phyloP scores from a whole-genome alignment of 139 green algal species.

The Prasinococcaceae sp. region DNA sequence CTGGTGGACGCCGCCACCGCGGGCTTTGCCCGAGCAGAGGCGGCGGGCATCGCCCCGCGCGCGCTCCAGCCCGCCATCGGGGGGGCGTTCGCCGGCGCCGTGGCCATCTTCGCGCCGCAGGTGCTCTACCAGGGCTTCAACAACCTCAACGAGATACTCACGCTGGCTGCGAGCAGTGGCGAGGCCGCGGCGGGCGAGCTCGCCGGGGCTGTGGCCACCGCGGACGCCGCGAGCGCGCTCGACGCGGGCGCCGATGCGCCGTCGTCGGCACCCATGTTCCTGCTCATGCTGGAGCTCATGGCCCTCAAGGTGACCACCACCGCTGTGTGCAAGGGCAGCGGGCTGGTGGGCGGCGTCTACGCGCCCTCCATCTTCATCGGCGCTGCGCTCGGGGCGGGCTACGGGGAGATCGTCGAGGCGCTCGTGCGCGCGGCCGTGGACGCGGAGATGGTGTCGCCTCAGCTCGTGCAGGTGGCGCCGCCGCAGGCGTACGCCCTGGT shows the following conservation, averaged over 20 bases:
- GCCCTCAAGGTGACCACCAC: conserved; percentile 76
- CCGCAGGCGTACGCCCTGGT: conserved; percentile 26
- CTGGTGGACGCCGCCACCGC: neutral
- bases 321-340: conserved; percentile 50
- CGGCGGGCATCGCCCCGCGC: neutral
- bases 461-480: conserved; percentile 3
- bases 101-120: conserved; percentile 50
- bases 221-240: too few species aligned
- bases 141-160: conserved; percentile 59
- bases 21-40: conserved; percentile 1
- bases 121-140: conserved; percentile 67
- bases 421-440: conserved; percentile 18
- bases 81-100: conserved; percentile 39
- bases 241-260: too few species aligned
- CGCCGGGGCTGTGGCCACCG: too few species aligned
- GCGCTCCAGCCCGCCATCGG: conserved; percentile 38
- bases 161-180: neutral
- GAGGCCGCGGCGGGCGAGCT: conserved; percentile 18
- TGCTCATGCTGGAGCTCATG: conserved; percentile 58
- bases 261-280: too few species aligned
- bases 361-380: conserved; percentile 90
- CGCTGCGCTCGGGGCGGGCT: conserved; percentile 29
- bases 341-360: conserved; percentile 81
- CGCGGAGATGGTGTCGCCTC: neutral
- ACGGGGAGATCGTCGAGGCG: conserved; percentile 14